Evolutionary conservation across 345 rosid genomes (phyloP).

Genomic region (Gossypium sturtianum): DNA sequence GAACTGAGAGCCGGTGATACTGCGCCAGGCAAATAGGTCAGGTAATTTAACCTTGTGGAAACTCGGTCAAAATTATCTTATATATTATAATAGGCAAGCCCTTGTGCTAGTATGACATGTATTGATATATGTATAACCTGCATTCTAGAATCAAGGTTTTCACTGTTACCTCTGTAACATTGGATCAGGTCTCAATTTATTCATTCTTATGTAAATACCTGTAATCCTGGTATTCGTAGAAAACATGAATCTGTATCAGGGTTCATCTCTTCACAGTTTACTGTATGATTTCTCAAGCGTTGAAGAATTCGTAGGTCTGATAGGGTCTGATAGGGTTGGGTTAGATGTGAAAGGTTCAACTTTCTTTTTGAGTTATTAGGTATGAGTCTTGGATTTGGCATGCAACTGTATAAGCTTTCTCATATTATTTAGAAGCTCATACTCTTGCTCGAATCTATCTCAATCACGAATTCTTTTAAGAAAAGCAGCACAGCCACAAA

Average conservation of each 20-base stretch:
- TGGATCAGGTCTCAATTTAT: slow-evolving; percentile 21
- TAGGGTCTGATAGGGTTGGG: neutral
- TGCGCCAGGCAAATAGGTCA: slow-evolving; percentile 20
- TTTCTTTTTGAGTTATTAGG: neutral
- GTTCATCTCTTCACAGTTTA: neutral
- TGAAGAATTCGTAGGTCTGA: neutral
- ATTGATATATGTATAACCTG: slow-evolving; percentile 8
- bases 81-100: neutral
- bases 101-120: slow-evolving; percentile 3
- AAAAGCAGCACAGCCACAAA: neutral
- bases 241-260: neutral
- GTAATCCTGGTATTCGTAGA: slow-evolving; percentile 20
- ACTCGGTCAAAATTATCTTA: neutral
- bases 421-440: too few species aligned
- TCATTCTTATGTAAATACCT: slow-evolving; percentile 51
- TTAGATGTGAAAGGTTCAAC: neutral
- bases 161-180: slow-evolving; percentile 25
- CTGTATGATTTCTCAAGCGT: neutral
- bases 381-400: neutral
- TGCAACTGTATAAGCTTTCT: neutral
- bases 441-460: too few species aligned
- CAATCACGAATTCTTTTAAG: too few species aligned
- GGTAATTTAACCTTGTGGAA: slow-evolving; percentile 1
- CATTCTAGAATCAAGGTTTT: slow-evolving; percentile 26
- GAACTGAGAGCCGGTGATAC: slow-evolving; percentile 56